Evolutionary conservation across 495 filamentous ascomycete species (phyloP), one percentile per base, ranked within the genome.

Genomic region (Articulospora tetracladia): DNA sequence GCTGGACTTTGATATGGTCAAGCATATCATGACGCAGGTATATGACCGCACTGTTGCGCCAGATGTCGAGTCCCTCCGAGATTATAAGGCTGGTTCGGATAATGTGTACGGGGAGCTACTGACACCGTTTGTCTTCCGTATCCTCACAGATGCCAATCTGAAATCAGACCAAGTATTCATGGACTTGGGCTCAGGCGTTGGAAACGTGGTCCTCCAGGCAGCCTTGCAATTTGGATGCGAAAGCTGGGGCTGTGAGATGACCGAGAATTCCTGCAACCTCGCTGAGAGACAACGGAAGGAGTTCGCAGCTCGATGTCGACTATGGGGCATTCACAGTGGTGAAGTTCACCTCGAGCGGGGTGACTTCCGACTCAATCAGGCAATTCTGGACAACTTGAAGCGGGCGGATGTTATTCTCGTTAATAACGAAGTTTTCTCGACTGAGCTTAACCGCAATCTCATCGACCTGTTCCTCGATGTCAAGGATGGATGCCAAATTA

Each of bases 241-340:
- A 71, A 93, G 89, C 73, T 97, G 91, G 86, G 94, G 94, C 24
- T 97, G 93, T 69, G 94, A 98, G 73, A 89, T 93, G 81, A 93
- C 96, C 90, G 80, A 86, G 61, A 92, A 92, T 52, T 88, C 90
- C 3, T 92, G 84, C 73, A 86, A 88, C 59, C 79, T 98, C 27
- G 93, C 92, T 11, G 86, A 93, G 36, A 82, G 87, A 28, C 94
- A 98, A 71, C 81, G 92, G 66, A 81, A 86, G 52, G 94, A 98
- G 68, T 97, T 98, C 69, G 76, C 76, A 53, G 84, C 89, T 3
- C 86, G 94, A 44, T 93, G 92, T 65, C 85, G 85, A 17, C 85
- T 96, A 15, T 98, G 94, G 94, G 95, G 95, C 1, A 80, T 98
- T 48, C 74, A 79, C 8, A 82, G 85, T 11, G 95, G 95, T 47